These are phyloP conservation scores for Talaromyces sp. DNA, from an alignment of 2,329 filamentous ascomycete genomes.

Conservation along the genomic window DNA sequence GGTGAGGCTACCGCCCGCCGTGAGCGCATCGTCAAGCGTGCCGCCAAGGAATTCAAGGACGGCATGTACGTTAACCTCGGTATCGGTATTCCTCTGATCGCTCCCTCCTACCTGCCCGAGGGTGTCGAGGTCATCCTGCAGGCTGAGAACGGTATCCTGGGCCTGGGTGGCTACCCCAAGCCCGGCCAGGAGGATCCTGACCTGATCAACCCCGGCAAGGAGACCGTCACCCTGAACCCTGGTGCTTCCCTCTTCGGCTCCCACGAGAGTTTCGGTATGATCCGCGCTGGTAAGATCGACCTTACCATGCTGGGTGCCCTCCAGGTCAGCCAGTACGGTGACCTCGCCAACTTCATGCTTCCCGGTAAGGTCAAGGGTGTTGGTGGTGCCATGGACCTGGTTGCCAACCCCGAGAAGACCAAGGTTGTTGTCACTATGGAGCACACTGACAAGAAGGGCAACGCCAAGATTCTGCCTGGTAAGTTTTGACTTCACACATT, in stretches of 20 bases:
- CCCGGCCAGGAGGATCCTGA: conserved; percentile 73
- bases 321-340: conserved; percentile 76
- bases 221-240: conserved; percentile 77
- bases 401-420: conserved; percentile 70
- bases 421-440: conserved; percentile 74
- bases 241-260: conserved; percentile 79
- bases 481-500: not conserved
- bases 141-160: conserved; percentile 82
- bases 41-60: conserved; percentile 79
- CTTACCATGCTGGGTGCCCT: conserved; percentile 82
- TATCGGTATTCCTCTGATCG: conserved; percentile 82
- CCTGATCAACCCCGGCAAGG: conserved; percentile 84
- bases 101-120: conserved; percentile 71
- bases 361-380: conserved; percentile 86
- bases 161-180: conserved; percentile 76
- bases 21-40: conserved; percentile 77
- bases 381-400: conserved; percentile 77
- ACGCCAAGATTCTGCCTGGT: conserved; percentile 63
- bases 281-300: conserved; percentile 80
- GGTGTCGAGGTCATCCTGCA: conserved; percentile 78
- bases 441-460: conserved; percentile 70
- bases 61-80: conserved; percentile 91
- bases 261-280: conserved; percentile 85
- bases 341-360: conserved; percentile 89
- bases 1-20: conserved; percentile 71